A percentile compares a stretch with the other conserved stretches of the same genome.
These are phyloP conservation scores for Hypholoma fasciculare DNA, from an alignment of 768 basidiomycete genomes.

Conservation along the genomic window DNA sequence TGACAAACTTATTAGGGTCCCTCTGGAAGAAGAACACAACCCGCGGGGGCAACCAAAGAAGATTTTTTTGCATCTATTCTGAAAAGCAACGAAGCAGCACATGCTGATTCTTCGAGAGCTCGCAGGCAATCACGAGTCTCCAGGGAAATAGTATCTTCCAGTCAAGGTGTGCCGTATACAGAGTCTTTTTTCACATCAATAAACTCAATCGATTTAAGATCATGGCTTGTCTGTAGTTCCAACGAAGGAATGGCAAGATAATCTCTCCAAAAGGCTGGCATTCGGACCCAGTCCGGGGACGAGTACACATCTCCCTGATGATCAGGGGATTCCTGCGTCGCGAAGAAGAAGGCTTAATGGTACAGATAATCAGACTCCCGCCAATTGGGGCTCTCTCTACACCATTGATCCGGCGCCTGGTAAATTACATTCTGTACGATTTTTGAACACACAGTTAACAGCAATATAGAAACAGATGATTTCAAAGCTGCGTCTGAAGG, in stretches of 20 bases:
- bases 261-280: slow-evolving; percentile 56
- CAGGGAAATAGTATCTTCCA: slow-evolving; percentile 78
- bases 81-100: slow-evolving; percentile 50
- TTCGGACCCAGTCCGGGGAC: slow-evolving; percentile 23
- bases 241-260: slow-evolving; percentile 79
- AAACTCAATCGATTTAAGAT: slow-evolving; percentile 35
- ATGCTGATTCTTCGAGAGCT: slow-evolving; percentile 57
- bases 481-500: slow-evolving; percentile 51
- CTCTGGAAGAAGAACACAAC: slow-evolving; percentile 61
- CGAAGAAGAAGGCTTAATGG: slow-evolving; percentile 50
- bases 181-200: neutral
- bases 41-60: slow-evolving; percentile 67
- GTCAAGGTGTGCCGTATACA: slow-evolving; percentile 41
- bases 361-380: slow-evolving; percentile 23
- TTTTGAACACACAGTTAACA: neutral
- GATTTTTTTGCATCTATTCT: slow-evolving; percentile 78
- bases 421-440: slow-evolving; percentile 5
- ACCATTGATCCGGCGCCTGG: slow-evolving; percentile 45
- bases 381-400: slow-evolving; percentile 64
- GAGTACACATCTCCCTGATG: slow-evolving; percentile 23
- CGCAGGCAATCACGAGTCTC: slow-evolving; percentile 76
- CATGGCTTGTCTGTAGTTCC: slow-evolving; percentile 62
- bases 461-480: slow-evolving; percentile 35
- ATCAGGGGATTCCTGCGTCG: slow-evolving; percentile 33
- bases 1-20: slow-evolving; percentile 50